Evolutionary conservation across 805 yeast species (phyloP), one percentile per base, ranked within the genome.

Genomic region (Deakozyma indianensis): DNA sequence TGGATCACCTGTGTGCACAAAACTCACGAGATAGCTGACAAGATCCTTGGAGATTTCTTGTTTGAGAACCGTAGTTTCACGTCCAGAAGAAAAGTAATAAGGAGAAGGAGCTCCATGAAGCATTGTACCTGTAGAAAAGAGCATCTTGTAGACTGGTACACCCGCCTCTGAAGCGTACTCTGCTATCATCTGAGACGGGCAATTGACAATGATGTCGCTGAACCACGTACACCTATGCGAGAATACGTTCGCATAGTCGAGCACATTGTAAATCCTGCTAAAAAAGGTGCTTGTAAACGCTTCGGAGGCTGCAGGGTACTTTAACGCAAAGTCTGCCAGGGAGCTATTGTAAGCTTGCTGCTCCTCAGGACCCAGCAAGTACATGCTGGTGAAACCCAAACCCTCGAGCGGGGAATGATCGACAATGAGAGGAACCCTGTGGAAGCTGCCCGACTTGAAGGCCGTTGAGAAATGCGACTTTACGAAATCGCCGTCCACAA

Each of bases 401-500:
- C 51, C 53, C 27, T 50, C 53, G 35, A 46, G 20, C 7, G 22
- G 23, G 22, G 45, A 24, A 2, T 42, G 43, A 15, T 23, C 42
- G n/a, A 46, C 41, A 21, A 50, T 42, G 22, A 48, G 11, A 2
- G 51, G 51, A 24, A 50, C 48, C n/a, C 41, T 22, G 16, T 28
- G 42, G 41, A 22, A 48, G n/a, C n/a, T 29, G 23, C 53, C 53
- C 23, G 20, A 5, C 22, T 18, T 20, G 25, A 46, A 50, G 2
- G 48, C 40, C 41, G 46, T 43, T 18, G 42, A 22, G 9, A 44
- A 44, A 3, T 22, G 27, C 4, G 29, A 35, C 25, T 35, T 42
- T 18, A 46, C 45, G 23, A 50, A 48, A 22, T 15, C 15, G 11
- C 51, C 53, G 28, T 50, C 53, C 2, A 50, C 28, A 2, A 48